Conservation (phyloP, 352 stramenopile genomes). For the Globisporangium carolinianum region DNA sequence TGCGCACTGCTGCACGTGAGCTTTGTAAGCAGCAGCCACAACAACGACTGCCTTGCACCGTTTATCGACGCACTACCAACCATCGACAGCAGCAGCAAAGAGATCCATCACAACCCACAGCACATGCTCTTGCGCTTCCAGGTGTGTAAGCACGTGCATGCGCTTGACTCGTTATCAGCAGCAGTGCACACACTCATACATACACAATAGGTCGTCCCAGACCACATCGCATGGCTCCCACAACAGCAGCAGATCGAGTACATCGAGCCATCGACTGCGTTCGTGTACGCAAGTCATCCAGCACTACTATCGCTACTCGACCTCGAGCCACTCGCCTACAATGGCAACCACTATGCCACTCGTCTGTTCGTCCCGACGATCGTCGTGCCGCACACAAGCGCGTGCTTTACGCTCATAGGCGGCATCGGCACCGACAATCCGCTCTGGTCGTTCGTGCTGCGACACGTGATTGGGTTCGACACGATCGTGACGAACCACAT, state of each 20-base stretch:
- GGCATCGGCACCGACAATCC: slow-evolving; percentile 21
- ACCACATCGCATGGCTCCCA: not conserved
- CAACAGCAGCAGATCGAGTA: not conserved
- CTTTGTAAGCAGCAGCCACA: slow-evolving; percentile 28
- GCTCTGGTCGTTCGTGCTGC: slow-evolving; percentile 38
- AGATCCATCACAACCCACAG: not conserved
- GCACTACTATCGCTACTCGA: slow-evolving; percentile 62
- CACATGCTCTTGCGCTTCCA: slow-evolving; percentile 31
- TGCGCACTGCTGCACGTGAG: slow-evolving; percentile 45
- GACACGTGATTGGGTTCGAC: slow-evolving; percentile 74
- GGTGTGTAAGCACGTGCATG: slow-evolving; percentile 5
- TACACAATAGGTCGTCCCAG: slow-evolving; percentile 3
- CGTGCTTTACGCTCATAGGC: slow-evolving; percentile 48
- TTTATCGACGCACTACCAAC: slow-evolving; percentile 12
- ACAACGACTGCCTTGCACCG: slow-evolving; percentile 25
- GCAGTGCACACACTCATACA: not conserved
- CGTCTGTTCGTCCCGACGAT: slow-evolving; percentile 27
- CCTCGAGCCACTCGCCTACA: slow-evolving; percentile 4
- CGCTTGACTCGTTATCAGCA: too few relatives aligned
- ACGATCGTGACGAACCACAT: slow-evolving; percentile 93
- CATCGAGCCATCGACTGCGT: slow-evolving; percentile 22
- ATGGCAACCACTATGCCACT: not conserved
- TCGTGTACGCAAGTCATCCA: slow-evolving; percentile 62
- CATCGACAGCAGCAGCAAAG: not conserved
- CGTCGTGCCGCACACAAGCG: slow-evolving; percentile 24